Base-by-base conservation (phyloP, 805 yeast genomes). In the Starmerella riodocensis region DNA sequence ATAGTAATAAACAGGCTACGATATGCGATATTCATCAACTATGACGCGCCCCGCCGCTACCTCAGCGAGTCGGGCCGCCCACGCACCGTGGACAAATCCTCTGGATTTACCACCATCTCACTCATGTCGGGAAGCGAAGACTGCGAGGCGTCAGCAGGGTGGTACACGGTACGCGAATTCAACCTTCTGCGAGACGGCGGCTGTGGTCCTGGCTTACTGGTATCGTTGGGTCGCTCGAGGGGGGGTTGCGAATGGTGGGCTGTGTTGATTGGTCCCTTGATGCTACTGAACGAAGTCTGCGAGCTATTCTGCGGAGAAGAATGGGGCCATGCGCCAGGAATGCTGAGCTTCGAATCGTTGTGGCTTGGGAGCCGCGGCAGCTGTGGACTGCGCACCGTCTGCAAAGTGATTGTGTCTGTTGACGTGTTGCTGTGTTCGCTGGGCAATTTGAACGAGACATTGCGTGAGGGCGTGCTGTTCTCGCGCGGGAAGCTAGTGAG, bases 121-220 rank as follows among this genome's bases (percentile, higher is more conserved):
- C 40, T 37, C 36, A 37, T 30, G 18, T 37, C 40, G 4, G 40
- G 40, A 12, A 37, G 30, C 21, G 40, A 24, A 3, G 30, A 26
- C n/a, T 37, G 30, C n/a, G 29, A n/a, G 27, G 30, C 28, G 24
- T 29, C 28, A 14, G 31, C 29, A n/a, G n/a, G n/a, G 6, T 37
- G 32, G 20, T 37, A 37, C 11, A 37, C 36, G 13, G 25, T 21
- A 8, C 36, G 30, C 26, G 23, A 6, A 13, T 21, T 17, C 14
- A 30, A 28, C 35, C 25, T 19, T 6, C 40, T 21, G 14, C 40
- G 40, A 8, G 17, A 5, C 6, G 32, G 32, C 22, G n/a, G 19
- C 28, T 12, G 9, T 22, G 9, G 24, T 22, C 9, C 24, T 6
- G 24, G 24, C 9, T 22, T 9, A 9, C 24, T 22, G 24, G 6